Conservation (phyloP, 2,329 filamentous ascomycete genomes). For the Aspergillus glaucus region DNA sequence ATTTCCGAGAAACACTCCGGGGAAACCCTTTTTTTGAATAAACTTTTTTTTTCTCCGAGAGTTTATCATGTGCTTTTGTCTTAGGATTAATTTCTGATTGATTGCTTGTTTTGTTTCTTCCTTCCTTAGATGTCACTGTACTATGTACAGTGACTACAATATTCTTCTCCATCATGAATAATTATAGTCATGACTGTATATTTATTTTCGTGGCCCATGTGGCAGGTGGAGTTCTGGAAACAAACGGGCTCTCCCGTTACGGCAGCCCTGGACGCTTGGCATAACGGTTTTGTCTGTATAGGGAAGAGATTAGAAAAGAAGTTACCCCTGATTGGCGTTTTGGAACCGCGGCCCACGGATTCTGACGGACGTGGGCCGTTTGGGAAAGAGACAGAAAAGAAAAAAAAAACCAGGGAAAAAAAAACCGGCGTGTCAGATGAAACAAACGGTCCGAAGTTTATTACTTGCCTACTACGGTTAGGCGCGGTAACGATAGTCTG, state of each 20-base stretch:
- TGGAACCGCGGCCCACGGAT: background rate
- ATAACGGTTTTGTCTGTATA: slow-evolving; percentile 25
- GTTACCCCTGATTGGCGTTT: too few species aligned
- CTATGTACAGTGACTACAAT: background rate
- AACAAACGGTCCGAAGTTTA: background rate
- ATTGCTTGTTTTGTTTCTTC: background rate
- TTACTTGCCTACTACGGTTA: background rate
- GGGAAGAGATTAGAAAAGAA: slow-evolving; percentile 7
- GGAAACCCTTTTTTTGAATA: background rate
- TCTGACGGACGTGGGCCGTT: background rate
- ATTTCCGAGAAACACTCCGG: background rate
- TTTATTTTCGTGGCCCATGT: slow-evolving; percentile 18
- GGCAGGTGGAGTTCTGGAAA: slow-evolving; percentile 23
- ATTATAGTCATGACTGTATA: background rate
- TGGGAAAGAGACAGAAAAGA: background rate
- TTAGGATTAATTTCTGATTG: background rate
- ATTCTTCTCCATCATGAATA: background rate
- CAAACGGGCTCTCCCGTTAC: slow-evolving; percentile 27
- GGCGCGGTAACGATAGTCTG: background rate
- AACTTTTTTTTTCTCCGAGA: slow-evolving; percentile 1
- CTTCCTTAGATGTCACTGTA: background rate
- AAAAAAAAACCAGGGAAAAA: background rate
- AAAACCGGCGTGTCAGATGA: background rate
- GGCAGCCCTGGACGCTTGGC: slow-evolving; percentile 19
- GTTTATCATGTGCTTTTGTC: background rate